Percentiles rank a stretch among this genome's conserved stretches.
Evolutionary conservation across 306 rosid genomes (phyloP).

Genomic region (Glycine latifolia): DNA sequence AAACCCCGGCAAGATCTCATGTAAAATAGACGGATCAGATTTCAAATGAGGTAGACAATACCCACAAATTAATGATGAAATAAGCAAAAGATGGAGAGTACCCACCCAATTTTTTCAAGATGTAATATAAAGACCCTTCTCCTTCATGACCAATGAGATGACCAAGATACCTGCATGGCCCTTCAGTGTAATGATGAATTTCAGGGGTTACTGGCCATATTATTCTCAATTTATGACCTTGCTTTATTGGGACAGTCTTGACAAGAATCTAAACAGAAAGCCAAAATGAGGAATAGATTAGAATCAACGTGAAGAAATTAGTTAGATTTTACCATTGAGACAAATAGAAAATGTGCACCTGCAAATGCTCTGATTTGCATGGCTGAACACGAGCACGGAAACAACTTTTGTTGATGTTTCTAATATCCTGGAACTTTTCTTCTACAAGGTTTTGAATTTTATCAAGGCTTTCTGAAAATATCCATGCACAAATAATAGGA

Average conservation of each 20-base stretch:
- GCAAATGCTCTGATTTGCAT: slow-evolving; percentile 84
- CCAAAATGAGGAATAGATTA: slow-evolving; percentile 39
- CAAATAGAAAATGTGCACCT: slow-evolving; percentile 63
- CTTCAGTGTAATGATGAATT: slow-evolving; percentile 83
- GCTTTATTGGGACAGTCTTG: slow-evolving; percentile 80
- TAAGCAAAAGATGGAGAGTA: slow-evolving; percentile 50
- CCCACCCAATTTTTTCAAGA: slow-evolving; percentile 95
- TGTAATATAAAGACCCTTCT: slow-evolving; percentile 90
- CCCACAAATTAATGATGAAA: slow-evolving; percentile 32
- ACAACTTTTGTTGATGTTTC: slow-evolving; percentile 58
- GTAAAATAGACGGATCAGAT: slow-evolving; percentile 24
- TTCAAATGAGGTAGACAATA: slow-evolving; percentile 32
- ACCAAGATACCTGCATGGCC: slow-evolving; percentile 93
- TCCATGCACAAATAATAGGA: slow-evolving; percentile 24
- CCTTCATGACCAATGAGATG: slow-evolving; percentile 99
- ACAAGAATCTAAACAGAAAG: slow-evolving; percentile 76
- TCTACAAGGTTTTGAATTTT: slow-evolving; percentile 83
- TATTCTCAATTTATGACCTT: slow-evolving; percentile 84
- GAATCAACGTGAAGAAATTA: slow-evolving; percentile 31
- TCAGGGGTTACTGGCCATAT: slow-evolving; percentile 93
- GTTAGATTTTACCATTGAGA: slow-evolving; percentile 21
- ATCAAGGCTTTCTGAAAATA: slow-evolving; percentile 79
- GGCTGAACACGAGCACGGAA: slow-evolving; percentile 68
- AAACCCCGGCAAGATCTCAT: not conserved
- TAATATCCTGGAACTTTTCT: slow-evolving; percentile 79